Percentiles rank a stretch among this genome's conserved stretches.
Evolutionary conservation across 2,329 filamentous ascomycete species (phyloP).

Genomic region (Leptoxyphium fumago): DNA sequence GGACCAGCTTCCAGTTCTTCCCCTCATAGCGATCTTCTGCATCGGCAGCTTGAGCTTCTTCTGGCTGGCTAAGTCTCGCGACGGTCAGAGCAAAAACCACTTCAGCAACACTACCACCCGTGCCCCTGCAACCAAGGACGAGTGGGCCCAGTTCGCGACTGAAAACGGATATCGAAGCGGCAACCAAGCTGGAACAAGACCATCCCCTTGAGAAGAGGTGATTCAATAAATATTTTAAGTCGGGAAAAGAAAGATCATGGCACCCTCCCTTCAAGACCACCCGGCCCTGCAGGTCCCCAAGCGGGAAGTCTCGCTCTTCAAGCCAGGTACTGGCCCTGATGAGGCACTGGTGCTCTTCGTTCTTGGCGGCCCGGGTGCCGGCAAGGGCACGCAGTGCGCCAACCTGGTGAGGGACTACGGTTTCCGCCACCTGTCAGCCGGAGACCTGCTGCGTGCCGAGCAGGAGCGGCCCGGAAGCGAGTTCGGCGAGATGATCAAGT

Average conservation of each 20-base stretch:
- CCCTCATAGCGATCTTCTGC: slow-evolving; percentile 33
- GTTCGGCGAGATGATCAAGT: slow-evolving; percentile 84
- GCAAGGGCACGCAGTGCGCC: slow-evolving; percentile 91
- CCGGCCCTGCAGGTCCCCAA: slow-evolving; percentile 31
- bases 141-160: slow-evolving; percentile 10
- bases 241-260: slow-evolving; percentile 5
- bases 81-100: slow-evolving; percentile 20
- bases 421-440: slow-evolving; percentile 86
- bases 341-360: slow-evolving; percentile 92
- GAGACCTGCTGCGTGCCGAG: slow-evolving; percentile 85
- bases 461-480: slow-evolving; percentile 74
- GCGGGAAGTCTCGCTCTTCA: slow-evolving; percentile 57
- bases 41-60: slow-evolving; percentile 32
- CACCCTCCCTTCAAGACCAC: slow-evolving; percentile 5
- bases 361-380: slow-evolving; percentile 85
- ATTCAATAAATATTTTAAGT: too few species aligned
- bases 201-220: neutral
- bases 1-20: slow-evolving; percentile 28
- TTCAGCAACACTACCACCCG: slow-evolving; percentile 14
- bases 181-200: neutral
- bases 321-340: slow-evolving; percentile 30
- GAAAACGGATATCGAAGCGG: neutral
- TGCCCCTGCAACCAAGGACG: slow-evolving; percentile 12
- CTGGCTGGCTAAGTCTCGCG: slow-evolving; percentile 30
- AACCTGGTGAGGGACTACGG: slow-evolving; percentile 75